Evolutionary conservation across 2,329 filamentous ascomycete species (phyloP), one percentile per base, ranked within the genome.

Genomic region (Magnaporthiopsis poae): DNA sequence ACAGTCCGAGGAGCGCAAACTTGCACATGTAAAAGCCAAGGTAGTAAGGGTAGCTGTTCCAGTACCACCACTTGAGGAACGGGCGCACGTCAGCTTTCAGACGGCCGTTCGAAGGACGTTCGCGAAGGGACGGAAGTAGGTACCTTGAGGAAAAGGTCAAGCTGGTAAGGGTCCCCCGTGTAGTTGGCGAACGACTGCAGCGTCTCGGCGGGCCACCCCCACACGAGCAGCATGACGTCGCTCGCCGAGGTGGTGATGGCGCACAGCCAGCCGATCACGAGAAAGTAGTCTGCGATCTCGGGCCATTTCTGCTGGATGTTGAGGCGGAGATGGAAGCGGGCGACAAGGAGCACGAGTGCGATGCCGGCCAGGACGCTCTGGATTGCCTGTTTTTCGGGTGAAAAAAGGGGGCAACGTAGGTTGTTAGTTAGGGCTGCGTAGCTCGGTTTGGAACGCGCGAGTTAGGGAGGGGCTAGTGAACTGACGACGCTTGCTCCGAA

Each of bases 311-410:
- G 61, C 21, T 62, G 61, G 21, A 62, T 62, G 61, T 5, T 33
- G 61, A 62, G 61, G 31, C 27, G 36, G 33, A 62, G 61, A 25
- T 62, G 36, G 15, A 62, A 62, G 27, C 61, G 31, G 33, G 61
- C 61, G 36, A 11, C 13, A 5, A 62, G 25, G 15, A 62, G 61
- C 9, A 39, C 31, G 8, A 62, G 33, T 2, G 36, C 61, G 31
- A 62, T 11, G 5, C 25, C 36, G 21, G 61, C 61, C 25, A 62
- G 61, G 31, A 62, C 25, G 21, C 33, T 62, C 33, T 62, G 61
- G 31, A 36, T 36, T 9, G 61, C 12, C 61, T 36, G 8, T 36
- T 31, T 31, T 31, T 31, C 31, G 31, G 31, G 31, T 4, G 0
- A 31, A 31, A 31, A 31, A 31, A 31, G 1, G 31, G 5, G 31